Evolutionary conservation across 768 basidiomycete genomes (phyloP).

Genomic region (Lactarius deliciosus): DNA sequence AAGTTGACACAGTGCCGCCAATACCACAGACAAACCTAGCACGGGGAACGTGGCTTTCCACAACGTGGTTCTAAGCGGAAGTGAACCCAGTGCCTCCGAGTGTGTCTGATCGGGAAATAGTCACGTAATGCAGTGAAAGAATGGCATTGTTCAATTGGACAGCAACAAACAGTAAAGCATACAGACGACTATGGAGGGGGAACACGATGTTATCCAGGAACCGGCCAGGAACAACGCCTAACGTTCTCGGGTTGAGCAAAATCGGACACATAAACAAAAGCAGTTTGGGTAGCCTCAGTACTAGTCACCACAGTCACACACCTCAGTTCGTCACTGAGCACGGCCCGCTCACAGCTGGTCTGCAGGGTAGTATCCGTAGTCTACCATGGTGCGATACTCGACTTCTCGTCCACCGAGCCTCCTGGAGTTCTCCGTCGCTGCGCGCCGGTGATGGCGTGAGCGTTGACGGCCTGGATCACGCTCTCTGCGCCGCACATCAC

Average conservation of each 20-base stretch:
- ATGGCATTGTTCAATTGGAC: not conserved
- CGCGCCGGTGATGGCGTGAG: conserved; percentile 16
- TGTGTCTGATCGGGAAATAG: not conserved
- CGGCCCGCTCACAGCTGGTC: not conserved
- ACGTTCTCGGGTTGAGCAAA: not conserved
- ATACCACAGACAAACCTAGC: not conserved
- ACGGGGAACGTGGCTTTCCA: not conserved
- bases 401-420: conserved; percentile 15
- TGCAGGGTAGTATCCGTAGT: conserved; percentile 14
- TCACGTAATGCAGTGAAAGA: not conserved
- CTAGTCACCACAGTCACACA: not conserved
- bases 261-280: conserved; percentile 1
- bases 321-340: not conserved
- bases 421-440: conserved; percentile 17
- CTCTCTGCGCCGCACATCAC: conserved; percentile 2
- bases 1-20: conserved; percentile 11
- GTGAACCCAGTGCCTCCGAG: not conserved
- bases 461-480: conserved; percentile 11
- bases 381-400: conserved; percentile 15
- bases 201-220: not conserved
- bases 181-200: not conserved
- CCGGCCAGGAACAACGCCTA: not conserved
- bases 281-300: not conserved
- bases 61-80: not conserved
- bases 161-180: not conserved